Base-by-base conservation (phyloP, 441 rosid genomes). In the Bocquillonia castaneifolia region DNA sequence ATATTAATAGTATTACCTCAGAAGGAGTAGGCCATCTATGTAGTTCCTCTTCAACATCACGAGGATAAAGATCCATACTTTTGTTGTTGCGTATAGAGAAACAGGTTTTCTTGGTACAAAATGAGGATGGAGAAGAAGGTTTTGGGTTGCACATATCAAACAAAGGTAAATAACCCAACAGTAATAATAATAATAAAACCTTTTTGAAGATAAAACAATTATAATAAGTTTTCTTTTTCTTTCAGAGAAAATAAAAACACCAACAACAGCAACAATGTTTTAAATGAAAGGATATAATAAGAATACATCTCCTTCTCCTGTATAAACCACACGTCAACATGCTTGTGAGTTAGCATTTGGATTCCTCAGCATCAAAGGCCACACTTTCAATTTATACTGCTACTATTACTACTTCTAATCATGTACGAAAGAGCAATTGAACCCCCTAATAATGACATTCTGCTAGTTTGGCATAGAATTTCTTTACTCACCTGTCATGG, bases 1-100 rank as follows among this genome's bases (percentile, higher is more conserved):
- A 2, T 6, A 40, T 40, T 54, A 12, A 20, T 34, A 12, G n/a
- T 31, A 4, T 15, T 79, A 93, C 99, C 96, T 93, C 89, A 25
- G 82, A 77, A 71, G 83, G 87, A 65, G 93, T 87, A 59, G 97
- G 99, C 93, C 91, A 86, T 82, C 85, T 81, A 39, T 65, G 79
- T 50, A 89, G 77, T 66, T 79, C 69, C 25, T 76, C 78, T 63
- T 85, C 70, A 34, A 67, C 73, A 36, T 76, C 79, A 66, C 79
- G 76, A 25, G 70, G 31, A 44, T 48, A 81, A n/a, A 61, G 55
- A 71, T 77, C 82, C 79, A 69, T 59, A 59, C 72, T 61, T 72
- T 70, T 79, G 68, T 71, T 72, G 37, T 72, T 72, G 37, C 80
- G 82, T 67, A 77, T 74, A 51, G 76, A 34, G 79, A 73, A 81